Evolutionary conservation across 768 basidiomycete genomes (phyloP).

Genomic region (Pleurotus giganteus): DNA sequence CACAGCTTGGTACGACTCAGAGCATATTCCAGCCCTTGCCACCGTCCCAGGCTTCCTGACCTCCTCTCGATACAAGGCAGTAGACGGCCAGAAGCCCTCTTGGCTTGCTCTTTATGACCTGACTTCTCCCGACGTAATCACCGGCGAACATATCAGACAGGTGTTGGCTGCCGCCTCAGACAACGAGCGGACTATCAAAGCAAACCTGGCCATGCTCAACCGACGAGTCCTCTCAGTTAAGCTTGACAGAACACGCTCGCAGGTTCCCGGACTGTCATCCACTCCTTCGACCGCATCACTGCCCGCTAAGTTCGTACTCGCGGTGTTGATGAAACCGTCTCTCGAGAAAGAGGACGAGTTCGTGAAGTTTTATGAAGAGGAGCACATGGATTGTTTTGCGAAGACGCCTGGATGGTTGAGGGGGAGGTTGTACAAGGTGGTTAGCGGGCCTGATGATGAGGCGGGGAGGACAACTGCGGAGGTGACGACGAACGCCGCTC

Average conservation of each 20-base stretch:
- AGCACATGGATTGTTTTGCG: conserved; percentile 24
- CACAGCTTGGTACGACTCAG: conserved; percentile 35
- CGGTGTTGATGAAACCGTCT: conserved; percentile 13
- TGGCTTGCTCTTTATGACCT: conserved; percentile 30
- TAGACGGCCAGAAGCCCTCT: conserved; percentile 20
- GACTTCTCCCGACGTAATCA: conserved; percentile 19
- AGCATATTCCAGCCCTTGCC: conserved; percentile 29
- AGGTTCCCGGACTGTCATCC: not conserved
- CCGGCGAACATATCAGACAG: conserved; percentile 19
- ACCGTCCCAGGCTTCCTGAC: conserved; percentile 28
- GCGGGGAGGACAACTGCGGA: not conserved
- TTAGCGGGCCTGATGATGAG: not conserved
- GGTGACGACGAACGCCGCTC: not conserved
- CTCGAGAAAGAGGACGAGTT: conserved; percentile 23
- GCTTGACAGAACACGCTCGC: not conserved
- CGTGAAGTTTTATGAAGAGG: conserved; percentile 29
- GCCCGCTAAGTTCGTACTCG: conserved; percentile 18
- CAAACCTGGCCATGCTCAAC: not conserved
- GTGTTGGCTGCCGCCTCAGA: not conserved
- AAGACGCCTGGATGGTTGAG: conserved; percentile 31
- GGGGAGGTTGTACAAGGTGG: conserved; percentile 24
- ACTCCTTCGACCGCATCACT: not conserved
- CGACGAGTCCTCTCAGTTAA: not conserved
- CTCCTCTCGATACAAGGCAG: conserved; percentile 32
- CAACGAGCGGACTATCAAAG: not conserved